Percentiles rank a stretch among this genome's conserved stretches.
These are phyloP conservation scores for Musa beccarii DNA, from an alignment of 176 grass and related monocot genomes.

Conservation along the genomic window DNA sequence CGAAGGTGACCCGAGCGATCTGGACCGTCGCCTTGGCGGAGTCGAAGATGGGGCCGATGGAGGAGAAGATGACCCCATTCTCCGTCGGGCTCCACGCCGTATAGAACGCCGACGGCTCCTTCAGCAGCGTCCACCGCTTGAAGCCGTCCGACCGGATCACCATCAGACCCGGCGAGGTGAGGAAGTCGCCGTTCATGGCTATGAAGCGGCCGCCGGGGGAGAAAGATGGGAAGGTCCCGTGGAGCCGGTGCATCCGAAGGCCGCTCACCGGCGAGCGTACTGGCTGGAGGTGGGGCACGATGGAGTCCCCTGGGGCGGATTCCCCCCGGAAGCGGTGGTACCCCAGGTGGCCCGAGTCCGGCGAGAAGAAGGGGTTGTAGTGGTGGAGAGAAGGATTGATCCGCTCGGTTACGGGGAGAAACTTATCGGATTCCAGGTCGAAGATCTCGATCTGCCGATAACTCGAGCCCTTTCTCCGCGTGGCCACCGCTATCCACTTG, in stretches of 20 bases:
- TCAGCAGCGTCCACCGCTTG: conserved; percentile 45
- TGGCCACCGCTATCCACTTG: conserved; percentile 54
- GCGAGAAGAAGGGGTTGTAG: conserved; percentile 91
- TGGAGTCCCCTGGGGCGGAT: conserved; percentile 25
- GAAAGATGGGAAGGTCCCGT: conserved; percentile 74
- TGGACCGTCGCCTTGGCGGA: conserved; percentile 62
- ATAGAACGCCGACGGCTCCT: conserved; percentile 50
- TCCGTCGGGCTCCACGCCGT: conserved; percentile 65
- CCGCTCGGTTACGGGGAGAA: conserved; percentile 43
- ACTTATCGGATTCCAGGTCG: conserved; percentile 55
- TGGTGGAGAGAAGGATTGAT: conserved; percentile 62
- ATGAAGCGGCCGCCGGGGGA: conserved; percentile 52
- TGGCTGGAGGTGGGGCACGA: conserved; percentile 50
- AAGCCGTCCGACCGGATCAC: conserved; percentile 53
- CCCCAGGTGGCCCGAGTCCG: conserved; percentile 34
- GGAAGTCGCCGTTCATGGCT: conserved; percentile 74
- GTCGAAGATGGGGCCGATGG: conserved; percentile 79
- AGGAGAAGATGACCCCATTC: conserved; percentile 57
- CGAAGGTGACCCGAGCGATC: conserved; percentile 59
- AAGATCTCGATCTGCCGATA: conserved; percentile 75
- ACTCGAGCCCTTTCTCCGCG: conserved; percentile 43
- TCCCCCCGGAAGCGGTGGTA: conserved; percentile 94
- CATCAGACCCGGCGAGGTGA: conserved; percentile 32
- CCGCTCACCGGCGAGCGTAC: conserved; percentile 47
- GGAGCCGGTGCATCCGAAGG: conserved; percentile 53